Evolutionary conservation across 2,329 filamentous ascomycete species (phyloP).

Genomic region (Myriosclerotinia scirpicola): DNA sequence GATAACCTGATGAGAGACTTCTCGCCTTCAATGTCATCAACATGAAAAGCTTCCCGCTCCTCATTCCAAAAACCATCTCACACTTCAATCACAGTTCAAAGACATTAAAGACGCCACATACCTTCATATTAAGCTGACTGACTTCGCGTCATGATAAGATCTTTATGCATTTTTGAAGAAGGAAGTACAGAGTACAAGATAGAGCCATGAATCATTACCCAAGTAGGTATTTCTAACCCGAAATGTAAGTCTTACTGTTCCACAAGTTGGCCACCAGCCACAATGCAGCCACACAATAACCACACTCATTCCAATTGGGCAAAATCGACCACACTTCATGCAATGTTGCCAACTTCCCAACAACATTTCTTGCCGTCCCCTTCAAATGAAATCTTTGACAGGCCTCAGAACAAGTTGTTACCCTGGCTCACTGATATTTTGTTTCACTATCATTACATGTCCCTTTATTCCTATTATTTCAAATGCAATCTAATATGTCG

Average conservation of each 20-base stretch:
- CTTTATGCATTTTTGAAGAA: not conserved
- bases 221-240: too few relatives aligned
- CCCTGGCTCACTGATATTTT: not conserved
- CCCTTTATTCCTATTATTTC: too few relatives aligned
- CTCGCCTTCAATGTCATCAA: not conserved
- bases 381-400: not conserved
- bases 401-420: not conserved
- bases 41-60: too few relatives aligned
- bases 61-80: too few relatives aligned
- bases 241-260: not conserved
- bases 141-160: not conserved
- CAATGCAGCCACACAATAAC: not conserved
- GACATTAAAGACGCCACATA: not conserved
- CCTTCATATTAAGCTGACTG: not conserved
- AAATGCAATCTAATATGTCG: not conserved
- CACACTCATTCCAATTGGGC: not conserved
- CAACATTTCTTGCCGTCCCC: not conserved
- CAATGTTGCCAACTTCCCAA: conserved; percentile 11
- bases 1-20: not conserved
- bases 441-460: not conserved
- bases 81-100: not conserved
- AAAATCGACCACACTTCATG: not conserved
- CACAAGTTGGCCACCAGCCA: conserved; percentile 1
- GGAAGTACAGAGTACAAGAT: not conserved
- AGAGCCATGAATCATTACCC: not conserved